Conservation (phyloP, 495 filamentous ascomycete species). For the Poronia punctata region DNA sequence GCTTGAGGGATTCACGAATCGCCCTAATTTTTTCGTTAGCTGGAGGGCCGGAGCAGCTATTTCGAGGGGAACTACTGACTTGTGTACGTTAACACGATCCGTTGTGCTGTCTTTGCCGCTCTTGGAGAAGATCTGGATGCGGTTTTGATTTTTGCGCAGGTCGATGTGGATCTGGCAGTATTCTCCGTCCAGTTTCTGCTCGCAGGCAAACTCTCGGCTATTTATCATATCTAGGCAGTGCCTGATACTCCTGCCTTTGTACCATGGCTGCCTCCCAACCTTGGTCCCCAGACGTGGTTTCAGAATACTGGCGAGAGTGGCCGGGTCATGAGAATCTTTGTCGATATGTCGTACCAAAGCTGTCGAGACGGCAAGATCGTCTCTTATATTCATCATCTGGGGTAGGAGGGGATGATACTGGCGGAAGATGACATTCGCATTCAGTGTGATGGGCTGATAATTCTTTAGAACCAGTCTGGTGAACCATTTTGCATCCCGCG, state of each 20-base stretch:
- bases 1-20: conserved; percentile 49
- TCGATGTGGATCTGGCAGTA: conserved; percentile 86
- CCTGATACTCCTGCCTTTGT: conserved; percentile 70
- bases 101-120: conserved; percentile 80
- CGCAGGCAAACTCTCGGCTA: conserved; percentile 58
- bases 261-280: conserved; percentile 62
- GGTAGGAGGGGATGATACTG: conserved; percentile 53
- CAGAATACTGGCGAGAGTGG: conserved; percentile 31
- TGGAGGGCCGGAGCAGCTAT: conserved; percentile 13
- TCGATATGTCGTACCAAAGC: conserved; percentile 21
- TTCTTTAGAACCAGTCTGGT: conserved; percentile 75
- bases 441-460: conserved; percentile 53
- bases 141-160: conserved; percentile 41
- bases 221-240: conserved; percentile 60
- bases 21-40: conserved; percentile 25
- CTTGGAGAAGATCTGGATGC: conserved; percentile 81
- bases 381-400: conserved; percentile 58
- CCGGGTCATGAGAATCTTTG: conserved; percentile 8
- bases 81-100: conserved; percentile 57
- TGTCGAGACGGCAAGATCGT: conserved; percentile 37
- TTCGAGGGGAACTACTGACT: conserved; percentile 27
- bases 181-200: conserved; percentile 82
- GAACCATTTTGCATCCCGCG: conserved; percentile 82
- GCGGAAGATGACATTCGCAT: conserved; percentile 35
- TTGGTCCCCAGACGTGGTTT: conserved; percentile 64